Conservation (phyloP, 2,329 filamentous ascomycete genomes). For the Colletotrichum agaves region DNA sequence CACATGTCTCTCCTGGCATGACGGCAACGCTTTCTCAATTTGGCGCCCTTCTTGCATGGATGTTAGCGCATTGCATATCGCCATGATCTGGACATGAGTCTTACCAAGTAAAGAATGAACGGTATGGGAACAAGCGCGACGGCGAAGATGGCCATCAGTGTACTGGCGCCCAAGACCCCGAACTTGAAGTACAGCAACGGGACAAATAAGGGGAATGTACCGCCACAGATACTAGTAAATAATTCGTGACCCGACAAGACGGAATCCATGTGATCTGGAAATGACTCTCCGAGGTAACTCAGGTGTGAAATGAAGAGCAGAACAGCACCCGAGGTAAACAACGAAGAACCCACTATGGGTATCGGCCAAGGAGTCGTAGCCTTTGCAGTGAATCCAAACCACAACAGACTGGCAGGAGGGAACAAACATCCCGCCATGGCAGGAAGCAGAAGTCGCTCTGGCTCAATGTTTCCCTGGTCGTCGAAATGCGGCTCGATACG, state of each 20-base stretch:
- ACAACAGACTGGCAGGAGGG: conserved; percentile 23
- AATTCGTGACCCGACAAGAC: conserved; percentile 25
- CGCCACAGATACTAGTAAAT: conserved; percentile 26
- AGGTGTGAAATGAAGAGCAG: conserved; percentile 24
- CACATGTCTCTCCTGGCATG: conserved; percentile 4
- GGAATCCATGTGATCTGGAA: conserved; percentile 21
- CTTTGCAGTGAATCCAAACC: conserved; percentile 28
- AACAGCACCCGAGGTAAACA: conserved; percentile 20
- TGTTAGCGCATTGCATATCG: background rate
- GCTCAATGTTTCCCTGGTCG: conserved; percentile 11
- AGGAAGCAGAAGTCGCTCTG: conserved; percentile 15
- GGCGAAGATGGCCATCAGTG: conserved; percentile 23
- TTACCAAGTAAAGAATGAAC: conserved; percentile 36
- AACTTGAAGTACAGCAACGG: conserved; percentile 12
- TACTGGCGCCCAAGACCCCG: conserved; percentile 17
- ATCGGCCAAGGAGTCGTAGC: conserved; percentile 8
- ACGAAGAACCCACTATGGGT: conserved; percentile 20
- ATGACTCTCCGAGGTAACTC: conserved; percentile 27
- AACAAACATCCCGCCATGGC: conserved; percentile 24
- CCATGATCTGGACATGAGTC: background rate
- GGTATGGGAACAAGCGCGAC: conserved; percentile 25
- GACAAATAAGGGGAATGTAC: conserved; percentile 26
- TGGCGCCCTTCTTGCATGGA: conserved; percentile 11
- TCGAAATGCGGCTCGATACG: conserved; percentile 23
- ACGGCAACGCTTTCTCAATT: conserved; percentile 11